Evolutionary conservation across 2,329 filamentous ascomycete species (phyloP), one percentile per base, ranked within the genome.

Genomic region (Xylariales sp.): DNA sequence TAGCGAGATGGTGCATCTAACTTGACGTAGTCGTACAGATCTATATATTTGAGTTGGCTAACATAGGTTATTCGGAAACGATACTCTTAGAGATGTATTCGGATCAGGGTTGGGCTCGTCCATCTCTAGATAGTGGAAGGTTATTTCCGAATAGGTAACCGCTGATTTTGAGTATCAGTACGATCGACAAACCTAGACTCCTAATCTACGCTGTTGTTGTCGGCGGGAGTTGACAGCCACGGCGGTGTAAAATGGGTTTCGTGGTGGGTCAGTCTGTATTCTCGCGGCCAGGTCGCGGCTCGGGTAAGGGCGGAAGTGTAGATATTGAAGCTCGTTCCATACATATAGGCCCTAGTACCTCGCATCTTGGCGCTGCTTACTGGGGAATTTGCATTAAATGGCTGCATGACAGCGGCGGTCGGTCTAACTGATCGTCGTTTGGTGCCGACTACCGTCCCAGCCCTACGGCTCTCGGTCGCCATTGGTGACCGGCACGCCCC

Each of bases 381-480:
- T 41, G 3, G 30, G n/a, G n/a, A 36, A 7, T 8, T n/a, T 16
- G 3, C 7, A 53, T 3, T 16, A 36, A n/a, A 39, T 36, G 18
- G 36, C 52, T 9, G 23, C 23, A 23, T 23, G 43, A 34, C 16
- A n/a, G 36, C n/a, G 50, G 59, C n/a, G 39, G 50, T 39, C 39
- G 50, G 50, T 32, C 9, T 14, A 46, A 43, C 14, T 46, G 49
- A 62, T 55, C 50, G 23, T 43, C 49, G 23, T 7, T 7, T 30
- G 16, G 4, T 32, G 34, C 61, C 64, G 58, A 58, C n/a, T 53
- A 54, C 53, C 64, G 50, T 39, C 50, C 50, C 34, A 52, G 53
- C 54, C 18, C 34, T 53, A 34, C 64, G 64, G 64, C 39, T 53
- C 53, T 66, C 64, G 64, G 64, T 54, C 16, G n/a, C 30, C 28